These are phyloP conservation scores for Boletus fagicola DNA, from an alignment of 768 basidiomycete genomes.

Conservation along the genomic window DNA sequence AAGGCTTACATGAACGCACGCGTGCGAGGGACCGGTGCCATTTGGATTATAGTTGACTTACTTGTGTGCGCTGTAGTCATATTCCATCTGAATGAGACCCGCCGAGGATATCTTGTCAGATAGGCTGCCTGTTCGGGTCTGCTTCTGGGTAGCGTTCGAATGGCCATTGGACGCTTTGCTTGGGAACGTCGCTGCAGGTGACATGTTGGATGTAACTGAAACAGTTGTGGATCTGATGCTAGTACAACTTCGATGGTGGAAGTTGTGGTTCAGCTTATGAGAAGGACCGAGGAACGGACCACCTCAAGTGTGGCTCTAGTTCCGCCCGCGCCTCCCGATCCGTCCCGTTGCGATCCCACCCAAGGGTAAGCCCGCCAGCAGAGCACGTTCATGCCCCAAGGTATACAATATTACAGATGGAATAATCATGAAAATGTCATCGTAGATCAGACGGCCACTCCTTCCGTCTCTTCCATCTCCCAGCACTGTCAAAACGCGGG, in stretches of 20 bases:
- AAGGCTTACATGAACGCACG: constrained; percentile 17
- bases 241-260: background rate
- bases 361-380: background rate
- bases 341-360: background rate
- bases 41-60: constrained; percentile 41
- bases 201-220: constrained; percentile 17
- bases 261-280: constrained; percentile 3
- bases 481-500: constrained; percentile 69
- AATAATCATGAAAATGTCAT: constrained; percentile 33
- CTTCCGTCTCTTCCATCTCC: constrained; percentile 59
- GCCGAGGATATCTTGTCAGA: constrained; percentile 48
- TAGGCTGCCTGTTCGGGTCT: constrained; percentile 1
- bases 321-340: constrained; percentile 17
- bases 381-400: background rate
- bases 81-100: constrained; percentile 76
- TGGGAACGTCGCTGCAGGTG: constrained; percentile 22
- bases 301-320: constrained; percentile 12
- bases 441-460: constrained; percentile 71
- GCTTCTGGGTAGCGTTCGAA: constrained; percentile 16
- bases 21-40: constrained; percentile 15
- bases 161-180: constrained; percentile 16
- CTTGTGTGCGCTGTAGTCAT: constrained; percentile 87
- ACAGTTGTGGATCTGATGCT: background rate
- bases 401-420: background rate
- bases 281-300: no score